Evolutionary conservation across 2,329 filamentous ascomycete species (phyloP), one percentile per base, ranked within the genome.

Genomic region (Coleophoma cylindrospora): DNA sequence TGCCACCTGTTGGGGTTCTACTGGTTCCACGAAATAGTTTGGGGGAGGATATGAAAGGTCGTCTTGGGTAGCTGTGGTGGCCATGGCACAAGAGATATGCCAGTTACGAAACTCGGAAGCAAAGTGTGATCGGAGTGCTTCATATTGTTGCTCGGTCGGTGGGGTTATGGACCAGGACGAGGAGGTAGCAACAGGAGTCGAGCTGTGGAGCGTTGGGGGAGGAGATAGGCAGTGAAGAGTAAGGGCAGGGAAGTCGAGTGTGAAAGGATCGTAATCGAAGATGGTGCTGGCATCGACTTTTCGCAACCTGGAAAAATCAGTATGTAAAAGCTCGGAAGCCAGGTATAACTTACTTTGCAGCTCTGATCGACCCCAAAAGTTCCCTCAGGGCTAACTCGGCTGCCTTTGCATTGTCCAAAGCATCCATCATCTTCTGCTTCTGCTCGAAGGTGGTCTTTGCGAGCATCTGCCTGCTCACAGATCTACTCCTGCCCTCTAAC

Each of bases 361-460:
- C 89, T 64, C 87, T 83, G 66, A 91, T 80, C 53, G 87, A 91
- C 61, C 86, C 84, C 49, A 96, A 70, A 41, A 96, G 74, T 70
- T 96, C 92, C 54, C 88, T 77, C 58, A 96, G 70, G 7, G 92
- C 91, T 64, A 96, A 71, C 70, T 96, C 90, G 19, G 91, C 84
- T 5, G 91, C 91, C 56, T 83, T 81, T 17, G 86, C 86, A n/a
- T 82, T 90, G 64, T 96, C 91, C 59, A 80, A 69, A 36, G 88
- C 86, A 61, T 91, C 88, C 43, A 78, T 74, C 56, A 83, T 64
- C 68, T 83, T 77, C 64, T 83, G 76, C 64, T 77, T 82, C 62
- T 76, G 75, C 60, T 86, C 87, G 54, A 83, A 74, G 54, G 83
- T 84, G 12, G 59, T 62, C 56, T 66, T 66, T 45, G 79, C 76